These are phyloP conservation scores for Cercospora nicotianae DNA, from an alignment of 2,329 filamentous ascomycete species.

Conservation along the genomic window DNA sequence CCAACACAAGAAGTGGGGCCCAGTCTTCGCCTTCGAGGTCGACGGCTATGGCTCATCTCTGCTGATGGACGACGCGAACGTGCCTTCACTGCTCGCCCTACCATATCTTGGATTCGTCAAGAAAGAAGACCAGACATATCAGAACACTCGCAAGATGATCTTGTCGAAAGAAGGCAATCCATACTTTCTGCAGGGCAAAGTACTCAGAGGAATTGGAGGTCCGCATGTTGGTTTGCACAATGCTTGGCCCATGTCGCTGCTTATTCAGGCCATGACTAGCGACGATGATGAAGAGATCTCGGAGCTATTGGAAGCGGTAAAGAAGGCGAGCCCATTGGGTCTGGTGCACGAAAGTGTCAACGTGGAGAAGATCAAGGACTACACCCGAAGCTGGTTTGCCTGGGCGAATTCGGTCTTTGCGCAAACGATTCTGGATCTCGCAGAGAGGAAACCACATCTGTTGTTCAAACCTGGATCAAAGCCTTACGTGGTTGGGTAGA, in stretches of 20 bases:
- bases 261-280: constrained; percentile 88
- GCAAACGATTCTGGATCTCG: constrained; percentile 85
- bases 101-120: constrained; percentile 75
- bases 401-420: constrained; percentile 98
- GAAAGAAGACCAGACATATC: constrained; percentile 67
- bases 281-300: constrained; percentile 80
- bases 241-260: constrained; percentile 94
- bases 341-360: constrained; percentile 91
- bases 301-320: constrained; percentile 70
- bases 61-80: constrained; percentile 87
- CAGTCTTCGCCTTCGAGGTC: constrained; percentile 84
- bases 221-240: constrained; percentile 79
- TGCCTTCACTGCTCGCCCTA: constrained; percentile 75
- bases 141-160: constrained; percentile 84
- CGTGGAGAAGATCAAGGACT: constrained; percentile 67
- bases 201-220: constrained; percentile 86
- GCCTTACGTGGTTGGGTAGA: constrained; percentile 52
- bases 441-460: constrained; percentile 82
- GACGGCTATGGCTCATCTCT: constrained; percentile 82
- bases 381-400: constrained; percentile 92
- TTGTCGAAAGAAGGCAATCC: constrained; percentile 76
- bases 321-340: constrained; percentile 72
- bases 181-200: constrained; percentile 75
- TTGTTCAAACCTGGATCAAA: constrained; percentile 69
- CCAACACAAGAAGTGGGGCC: constrained; percentile 69